Evolutionary conservation across 345 rosid genomes (phyloP), one percentile per base, ranked within the genome.

Genomic region (Hibiscus tridactylites): DNA sequence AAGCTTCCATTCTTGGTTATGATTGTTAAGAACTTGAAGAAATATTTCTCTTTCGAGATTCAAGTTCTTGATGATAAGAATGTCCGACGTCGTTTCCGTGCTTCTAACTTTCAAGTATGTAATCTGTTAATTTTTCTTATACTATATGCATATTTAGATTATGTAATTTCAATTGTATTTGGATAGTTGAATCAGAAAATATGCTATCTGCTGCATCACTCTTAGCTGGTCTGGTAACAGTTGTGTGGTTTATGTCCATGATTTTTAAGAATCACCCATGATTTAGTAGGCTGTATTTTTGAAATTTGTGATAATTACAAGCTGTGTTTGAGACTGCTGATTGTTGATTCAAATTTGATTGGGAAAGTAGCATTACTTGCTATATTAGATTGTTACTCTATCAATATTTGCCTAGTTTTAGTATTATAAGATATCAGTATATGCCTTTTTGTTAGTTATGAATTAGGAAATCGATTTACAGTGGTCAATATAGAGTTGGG

Each of bases 41-140:
- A 92, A 73, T 95, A 89, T 80, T 90, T 95, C 84, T 83, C 98
- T 5, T 92, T 95, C 76, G 99, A 95, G 88, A 89, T 95, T 80
- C 99, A 95, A 73, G 85, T 95, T 75, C 83, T 95, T 73, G 99
- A 95, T 63, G 99, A 95, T 79, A 95, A 95, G 94, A 95, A 90
- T 58, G 98, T 95, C 53, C 85, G 99, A 67, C 77, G 99, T 37
- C 97, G 99, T 68, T 95, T 95, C 76, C 90, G 98, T 29, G 90
- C 99, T 88, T 95, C 99, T 84, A 95, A 92, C 79, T 95, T 88
- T 80, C 99, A 95, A 88, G 99, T 95, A 75, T 87, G 99, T 88
- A 80, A 81, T 88, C 80, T 81, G 78, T 81, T 87, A 84, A 64
- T 79, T 72, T 78, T 42, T 37, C 56, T 53, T 3, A 16, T 72